A percentile compares a stretch with the other conserved stretches of the same genome.
Conservation (phyloP, 1,284 basidiomycete species). For the Chondrostereum purpureum region DNA sequence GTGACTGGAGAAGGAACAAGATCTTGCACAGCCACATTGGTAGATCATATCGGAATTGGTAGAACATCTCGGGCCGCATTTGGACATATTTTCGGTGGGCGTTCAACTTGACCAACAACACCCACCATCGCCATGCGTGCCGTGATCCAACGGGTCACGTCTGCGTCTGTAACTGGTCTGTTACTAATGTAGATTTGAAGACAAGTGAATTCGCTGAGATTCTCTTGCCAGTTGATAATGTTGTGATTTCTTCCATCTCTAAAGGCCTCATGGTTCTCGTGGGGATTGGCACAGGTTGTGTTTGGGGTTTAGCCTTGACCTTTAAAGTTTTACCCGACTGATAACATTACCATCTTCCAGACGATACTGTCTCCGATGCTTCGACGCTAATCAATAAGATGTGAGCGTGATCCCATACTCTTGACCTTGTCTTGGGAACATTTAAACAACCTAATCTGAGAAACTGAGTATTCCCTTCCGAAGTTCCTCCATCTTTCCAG, state of each 20-base stretch:
- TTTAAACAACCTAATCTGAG: conserved; percentile 2
- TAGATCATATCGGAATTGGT: no score
- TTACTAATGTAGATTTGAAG: conserved; percentile 7
- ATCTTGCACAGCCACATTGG: conserved; percentile 9
- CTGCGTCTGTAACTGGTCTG: conserved; percentile 68
- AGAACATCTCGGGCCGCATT: conserved; percentile 1
- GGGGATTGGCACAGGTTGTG: conserved; percentile 75
- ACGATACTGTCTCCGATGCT: conserved; percentile 73
- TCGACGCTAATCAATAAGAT: conserved; percentile 75
- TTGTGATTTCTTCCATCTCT: conserved; percentile 73
- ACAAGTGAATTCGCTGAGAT: conserved; percentile 2
- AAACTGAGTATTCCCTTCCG: background rate
- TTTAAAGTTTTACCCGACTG: conserved; percentile 9
- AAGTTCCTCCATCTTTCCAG: conserved; percentile 1
- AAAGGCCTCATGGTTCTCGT: conserved; percentile 83
- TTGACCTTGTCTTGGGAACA: no score
- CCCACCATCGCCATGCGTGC: conserved; percentile 51
- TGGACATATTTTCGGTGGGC: no score
- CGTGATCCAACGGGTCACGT: conserved; percentile 69
- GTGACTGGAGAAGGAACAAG: conserved; percentile 8
- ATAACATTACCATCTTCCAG: conserved; percentile 33
- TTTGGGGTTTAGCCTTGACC: conserved; percentile 10
- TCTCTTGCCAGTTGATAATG: conserved; percentile 58
- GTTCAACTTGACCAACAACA: background rate
- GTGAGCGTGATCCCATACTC: conserved; percentile 34